Percentiles rank a stretch among this genome's conserved stretches.
These are phyloP conservation scores for Leptodermis oblonga DNA, from an alignment of 257 asterid genomes.

Conservation along the genomic window DNA sequence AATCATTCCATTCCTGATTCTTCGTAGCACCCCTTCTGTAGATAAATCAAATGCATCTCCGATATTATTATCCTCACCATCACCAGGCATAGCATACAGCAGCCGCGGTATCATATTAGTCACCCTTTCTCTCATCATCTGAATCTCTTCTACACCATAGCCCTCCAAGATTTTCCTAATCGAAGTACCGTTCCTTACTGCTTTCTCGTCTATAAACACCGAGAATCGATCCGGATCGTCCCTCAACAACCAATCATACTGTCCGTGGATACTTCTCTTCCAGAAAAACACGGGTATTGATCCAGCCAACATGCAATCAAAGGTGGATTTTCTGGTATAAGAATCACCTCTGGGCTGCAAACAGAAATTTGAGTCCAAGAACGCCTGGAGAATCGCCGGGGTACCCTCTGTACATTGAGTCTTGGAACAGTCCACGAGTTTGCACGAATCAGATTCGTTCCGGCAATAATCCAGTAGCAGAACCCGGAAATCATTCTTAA, in stretches of 20 bases:
- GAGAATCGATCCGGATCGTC: slow-evolving; percentile 71
- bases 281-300: slow-evolving; percentile 71
- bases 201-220: slow-evolving; percentile 60
- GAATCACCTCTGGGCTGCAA: slow-evolving; percentile 80
- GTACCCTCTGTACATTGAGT: slow-evolving; percentile 42
- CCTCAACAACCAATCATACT: slow-evolving; percentile 70
- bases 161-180: slow-evolving; percentile 33
- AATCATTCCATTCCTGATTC: slow-evolving; percentile 48
- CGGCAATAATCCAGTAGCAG: slow-evolving; percentile 38
- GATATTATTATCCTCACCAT: slow-evolving; percentile 38
- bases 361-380: slow-evolving; percentile 61
- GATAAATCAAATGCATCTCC: slow-evolving; percentile 78
- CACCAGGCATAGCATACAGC: slow-evolving; percentile 45
- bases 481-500: slow-evolving; percentile 49
- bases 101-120: slow-evolving; percentile 62
- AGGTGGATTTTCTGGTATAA: slow-evolving; percentile 51
- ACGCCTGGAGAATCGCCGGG: slow-evolving; percentile 32
- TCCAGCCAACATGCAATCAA: slow-evolving; percentile 80
- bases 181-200: slow-evolving; percentile 49
- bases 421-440: slow-evolving; percentile 55
- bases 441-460: slow-evolving; percentile 40
- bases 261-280: slow-evolving; percentile 54
- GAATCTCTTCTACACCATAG: slow-evolving; percentile 48
- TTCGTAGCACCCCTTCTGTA: slow-evolving; percentile 61
- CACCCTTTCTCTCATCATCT: slow-evolving; percentile 62